Evolutionary conservation across 2,329 filamentous ascomycete genomes (phyloP).

Genomic region (Akanthomyces muscarius): DNA sequence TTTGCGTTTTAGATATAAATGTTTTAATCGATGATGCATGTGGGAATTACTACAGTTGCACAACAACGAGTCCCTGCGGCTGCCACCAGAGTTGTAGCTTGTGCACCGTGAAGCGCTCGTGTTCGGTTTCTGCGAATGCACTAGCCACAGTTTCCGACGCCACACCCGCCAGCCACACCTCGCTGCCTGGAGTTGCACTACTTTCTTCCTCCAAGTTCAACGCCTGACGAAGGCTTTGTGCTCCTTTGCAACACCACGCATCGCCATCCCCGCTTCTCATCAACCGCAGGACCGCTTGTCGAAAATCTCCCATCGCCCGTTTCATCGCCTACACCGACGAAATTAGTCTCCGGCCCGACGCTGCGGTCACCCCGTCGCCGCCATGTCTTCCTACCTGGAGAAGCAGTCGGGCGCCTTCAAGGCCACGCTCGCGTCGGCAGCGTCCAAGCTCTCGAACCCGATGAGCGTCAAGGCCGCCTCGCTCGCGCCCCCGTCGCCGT

Average conservation of each 20-base stretch:
- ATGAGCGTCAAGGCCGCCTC: constrained; percentile 40
- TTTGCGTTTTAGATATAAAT: constrained; percentile 13
- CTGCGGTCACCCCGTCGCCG: constrained; percentile 23
- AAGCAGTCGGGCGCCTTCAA: constrained; percentile 61
- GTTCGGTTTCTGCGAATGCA: background rate
- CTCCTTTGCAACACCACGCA: constrained; percentile 1
- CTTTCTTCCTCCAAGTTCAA: background rate
- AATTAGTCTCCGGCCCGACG: background rate
- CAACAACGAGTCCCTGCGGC: background rate
- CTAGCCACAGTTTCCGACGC: background rate
- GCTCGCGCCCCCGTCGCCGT: constrained; percentile 58
- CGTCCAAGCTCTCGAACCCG: constrained; percentile 57
- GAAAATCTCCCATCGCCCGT: background rate
- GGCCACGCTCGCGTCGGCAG: constrained; percentile 59
- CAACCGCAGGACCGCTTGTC: background rate
- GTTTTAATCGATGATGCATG: constrained; percentile 17
- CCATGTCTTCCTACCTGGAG: constrained; percentile 61
- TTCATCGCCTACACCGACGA: background rate
- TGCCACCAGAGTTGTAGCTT: background rate
- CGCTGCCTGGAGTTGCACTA: background rate
- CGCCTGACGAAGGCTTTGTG: background rate
- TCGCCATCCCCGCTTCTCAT: constrained; percentile 2
- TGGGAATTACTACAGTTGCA: background rate
- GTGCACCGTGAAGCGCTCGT: background rate
- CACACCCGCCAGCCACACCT: constrained; percentile 8